Base-by-base conservation (phyloP, 768 basidiomycete species). In the Royoungia palumana region DNA sequence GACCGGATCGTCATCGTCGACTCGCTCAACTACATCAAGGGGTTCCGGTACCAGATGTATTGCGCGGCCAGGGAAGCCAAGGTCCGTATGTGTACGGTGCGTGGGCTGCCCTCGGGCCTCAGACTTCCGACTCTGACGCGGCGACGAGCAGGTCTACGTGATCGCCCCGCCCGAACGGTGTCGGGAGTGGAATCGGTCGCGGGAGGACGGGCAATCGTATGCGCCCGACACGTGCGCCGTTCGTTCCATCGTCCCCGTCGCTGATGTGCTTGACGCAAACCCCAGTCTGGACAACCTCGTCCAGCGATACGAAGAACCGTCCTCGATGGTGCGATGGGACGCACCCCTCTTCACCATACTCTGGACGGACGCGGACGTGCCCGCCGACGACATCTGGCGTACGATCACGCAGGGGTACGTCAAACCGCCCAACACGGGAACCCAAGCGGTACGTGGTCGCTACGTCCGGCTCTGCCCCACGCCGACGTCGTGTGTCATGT, bases 301-400 rank as follows among this genome's bases (percentile, higher is more conserved):
- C 30, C 74, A 85, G 61, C 78, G 95, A 43, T 98, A 84, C 58
- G 96, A 99, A 70, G 96, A 98, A 60, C 96, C 96, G 0, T 94
- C 91, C 0, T 94, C 94, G 5, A 94, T 94, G 87, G 94, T 90
- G n/a, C 82, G 95, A 41, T 99, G 95, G 95, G 95, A 99, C 67
- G 89, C 95, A 0, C 95, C 96, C 0, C 77, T 98, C 35, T 89
- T 96, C 65, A 92, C 89, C 2, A 71, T 96, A 1, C 70, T 83
- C 5, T 91, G 85, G 80, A 76, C 79, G 24, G 91, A 93, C 51
- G 73, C 80, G 14, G 72, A 75, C 24, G 65, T 86, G 9, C 85
- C 89, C 4, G 75, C 74, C 13, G 75, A 82, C 8, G 78, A 79
- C 14, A 87, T 99, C 20, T 96, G 89, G 85, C 75, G 82, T 14